phyloP scores from a whole-genome alignment of 2,329 filamentous ascomycete genomes.

The Tympanopsis confertula region DNA sequence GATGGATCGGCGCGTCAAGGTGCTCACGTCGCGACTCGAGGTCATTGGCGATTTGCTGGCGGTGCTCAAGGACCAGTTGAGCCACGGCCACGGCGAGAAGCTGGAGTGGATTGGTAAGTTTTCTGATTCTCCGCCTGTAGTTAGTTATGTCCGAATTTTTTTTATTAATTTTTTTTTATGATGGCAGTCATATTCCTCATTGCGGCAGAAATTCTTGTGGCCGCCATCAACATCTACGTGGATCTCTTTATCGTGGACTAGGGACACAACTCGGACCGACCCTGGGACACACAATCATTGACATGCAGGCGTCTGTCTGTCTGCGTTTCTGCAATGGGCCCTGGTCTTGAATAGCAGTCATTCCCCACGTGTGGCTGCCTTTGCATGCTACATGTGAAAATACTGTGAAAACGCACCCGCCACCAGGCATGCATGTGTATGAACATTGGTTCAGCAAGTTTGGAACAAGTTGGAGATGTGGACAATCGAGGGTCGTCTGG shows the following conservation, averaged over 20 bases:
- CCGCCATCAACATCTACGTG: conserved; percentile 86
- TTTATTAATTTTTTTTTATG: neutral
- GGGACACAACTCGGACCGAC: neutral
- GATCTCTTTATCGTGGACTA: conserved; percentile 40
- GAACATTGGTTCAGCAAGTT: too few relatives aligned
- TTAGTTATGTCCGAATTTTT: neutral
- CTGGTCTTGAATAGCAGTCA: too few relatives aligned
- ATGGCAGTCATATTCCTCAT: conserved; percentile 79
- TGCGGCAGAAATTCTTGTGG: conserved; percentile 86
- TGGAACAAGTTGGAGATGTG: too few relatives aligned
- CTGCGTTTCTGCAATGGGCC: too few relatives aligned
- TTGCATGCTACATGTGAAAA: too few relatives aligned
- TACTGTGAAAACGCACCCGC: too few relatives aligned
- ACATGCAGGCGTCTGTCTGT: too few relatives aligned
- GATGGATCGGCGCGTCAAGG: conserved; percentile 87
- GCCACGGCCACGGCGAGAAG: conserved; percentile 82
- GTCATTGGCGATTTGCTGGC: conserved; percentile 89
- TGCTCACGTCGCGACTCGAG: conserved; percentile 79
- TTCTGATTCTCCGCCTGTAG: conserved; percentile 1
- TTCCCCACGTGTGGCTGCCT: too few relatives aligned
- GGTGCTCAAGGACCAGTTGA: conserved; percentile 89
- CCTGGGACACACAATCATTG: conserved; percentile 1
- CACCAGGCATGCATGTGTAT: too few relatives aligned
- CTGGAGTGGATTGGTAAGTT: conserved; percentile 76
- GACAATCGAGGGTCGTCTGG: too few relatives aligned